These are phyloP conservation scores for Coemansia sp. DNA, from an alignment of 192 early-diverging fungal genomes.

Conservation along the genomic window DNA sequence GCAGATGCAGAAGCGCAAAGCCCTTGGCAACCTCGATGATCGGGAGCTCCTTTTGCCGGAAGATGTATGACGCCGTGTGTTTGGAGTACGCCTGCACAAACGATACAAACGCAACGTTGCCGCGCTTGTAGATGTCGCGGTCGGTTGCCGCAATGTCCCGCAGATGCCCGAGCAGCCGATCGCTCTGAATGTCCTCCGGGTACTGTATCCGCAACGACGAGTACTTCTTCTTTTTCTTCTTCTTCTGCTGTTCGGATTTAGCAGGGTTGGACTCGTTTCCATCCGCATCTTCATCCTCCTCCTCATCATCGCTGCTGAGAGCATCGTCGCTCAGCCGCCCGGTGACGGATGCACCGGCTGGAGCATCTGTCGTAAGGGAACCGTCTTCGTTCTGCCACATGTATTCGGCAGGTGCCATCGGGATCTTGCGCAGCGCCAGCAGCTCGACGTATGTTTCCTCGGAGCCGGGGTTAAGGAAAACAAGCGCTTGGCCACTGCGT, in stretches of 20 bases:
- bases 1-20: conserved; percentile 81
- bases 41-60: conserved; percentile 82
- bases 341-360: conserved; percentile 26
- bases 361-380: conserved; percentile 12
- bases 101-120: conserved; percentile 82
- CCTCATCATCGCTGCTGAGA: conserved; percentile 16
- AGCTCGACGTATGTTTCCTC: conserved; percentile 93
- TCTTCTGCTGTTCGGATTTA: neutral
- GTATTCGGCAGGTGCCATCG: conserved; percentile 59
- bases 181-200: conserved; percentile 51
- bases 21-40: conserved; percentile 71
- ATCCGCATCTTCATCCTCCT: conserved; percentile 8
- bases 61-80: conserved; percentile 93
- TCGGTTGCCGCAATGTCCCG: conserved; percentile 64
- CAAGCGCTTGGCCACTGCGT: conserved; percentile 77
- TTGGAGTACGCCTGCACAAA: conserved; percentile 91
- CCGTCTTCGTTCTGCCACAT: conserved; percentile 48
- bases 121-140: conserved; percentile 77
- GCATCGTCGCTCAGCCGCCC: conserved; percentile 2
- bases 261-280: neutral
- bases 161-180: conserved; percentile 57
- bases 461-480: conserved; percentile 75
- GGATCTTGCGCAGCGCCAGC: conserved; percentile 86
- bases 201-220: conserved; percentile 51
- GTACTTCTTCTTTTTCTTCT: conserved; percentile 20